phyloP scores from a whole-genome alignment of 345 rosid species.

The Citrus cavaleriei region DNA sequence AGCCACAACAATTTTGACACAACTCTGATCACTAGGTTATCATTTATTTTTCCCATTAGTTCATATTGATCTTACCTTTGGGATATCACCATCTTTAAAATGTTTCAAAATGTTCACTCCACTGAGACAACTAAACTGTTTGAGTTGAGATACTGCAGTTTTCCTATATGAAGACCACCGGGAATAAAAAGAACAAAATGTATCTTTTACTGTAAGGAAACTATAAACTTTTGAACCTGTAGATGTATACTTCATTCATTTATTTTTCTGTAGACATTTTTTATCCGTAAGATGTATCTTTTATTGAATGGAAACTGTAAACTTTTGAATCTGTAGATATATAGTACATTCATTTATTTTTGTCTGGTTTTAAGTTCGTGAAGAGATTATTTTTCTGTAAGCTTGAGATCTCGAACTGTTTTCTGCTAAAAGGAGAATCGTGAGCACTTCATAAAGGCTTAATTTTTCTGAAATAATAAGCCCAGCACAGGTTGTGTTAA shows the following conservation, averaged over 20 bases:
- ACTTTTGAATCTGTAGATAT: not conserved
- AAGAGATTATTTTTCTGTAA: not conserved
- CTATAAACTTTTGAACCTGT: not conserved
- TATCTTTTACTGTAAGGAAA: not conserved
- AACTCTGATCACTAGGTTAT: not conserved
- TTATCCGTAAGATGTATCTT: too few relatives aligned
- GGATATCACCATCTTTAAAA: not conserved
- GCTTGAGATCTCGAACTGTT: not conserved
- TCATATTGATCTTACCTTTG: not conserved
- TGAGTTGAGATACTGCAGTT: not conserved
- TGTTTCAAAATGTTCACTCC: not conserved
- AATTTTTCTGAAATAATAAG: not conserved
- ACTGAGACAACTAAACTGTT: not conserved
- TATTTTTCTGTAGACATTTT: not conserved
- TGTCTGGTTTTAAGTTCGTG: not conserved
- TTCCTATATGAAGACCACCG: not conserved
- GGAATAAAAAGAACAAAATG: not conserved
- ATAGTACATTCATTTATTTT: not conserved
- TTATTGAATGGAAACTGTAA: not conserved
- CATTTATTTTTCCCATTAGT: not conserved
- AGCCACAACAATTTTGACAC: constrained; percentile 31
- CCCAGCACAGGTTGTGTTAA: not conserved
- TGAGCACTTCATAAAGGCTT: not conserved
- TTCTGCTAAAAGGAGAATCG: not conserved
- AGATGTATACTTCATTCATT: not conserved